Percentiles rank a stretch among this genome's conserved stretches.
Conservation (phyloP, 257 asterid genomes). For the Penstemon newberryi region DNA sequence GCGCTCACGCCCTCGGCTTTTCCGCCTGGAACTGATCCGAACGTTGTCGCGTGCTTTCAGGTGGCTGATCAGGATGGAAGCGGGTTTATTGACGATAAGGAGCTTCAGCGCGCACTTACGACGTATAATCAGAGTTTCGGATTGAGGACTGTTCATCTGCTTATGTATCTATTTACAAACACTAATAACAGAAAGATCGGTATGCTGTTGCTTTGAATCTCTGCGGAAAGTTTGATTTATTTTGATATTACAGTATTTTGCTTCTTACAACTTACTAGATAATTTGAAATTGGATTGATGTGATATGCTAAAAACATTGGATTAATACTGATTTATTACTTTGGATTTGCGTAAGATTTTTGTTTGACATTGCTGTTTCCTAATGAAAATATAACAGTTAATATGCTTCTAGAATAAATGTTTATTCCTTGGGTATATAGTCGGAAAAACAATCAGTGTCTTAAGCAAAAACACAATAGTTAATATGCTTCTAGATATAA, state of each 20-base stretch:
- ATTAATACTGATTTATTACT: too few species aligned
- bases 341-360: too few species aligned
- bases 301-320: neutral
- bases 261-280: neutral
- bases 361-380: too few species aligned
- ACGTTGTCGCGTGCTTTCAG: slow-evolving; percentile 68
- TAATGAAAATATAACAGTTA: too few species aligned
- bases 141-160: slow-evolving; percentile 89
- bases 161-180: slow-evolving; percentile 87
- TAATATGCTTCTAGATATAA: too few species aligned
- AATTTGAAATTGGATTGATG: neutral
- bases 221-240: too few species aligned
- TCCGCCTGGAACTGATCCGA: slow-evolving; percentile 94
- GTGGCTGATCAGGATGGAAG: slow-evolving; percentile 92
- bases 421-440: too few species aligned
- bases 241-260: neutral
- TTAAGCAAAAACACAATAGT: too few species aligned
- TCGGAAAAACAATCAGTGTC: too few species aligned
- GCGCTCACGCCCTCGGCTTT: slow-evolving; percentile 71
- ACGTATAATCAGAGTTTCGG: slow-evolving; percentile 76
- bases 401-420: too few species aligned
- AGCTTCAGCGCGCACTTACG: slow-evolving; percentile 79
- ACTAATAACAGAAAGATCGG: slow-evolving; percentile 74
- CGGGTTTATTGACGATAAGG: slow-evolving; percentile 90
- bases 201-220: slow-evolving; percentile 15